Evolutionary conservation across 352 stramenopile species (phyloP), one percentile per base, ranked within the genome.

Genomic region (Phytophthora cactorum): DNA sequence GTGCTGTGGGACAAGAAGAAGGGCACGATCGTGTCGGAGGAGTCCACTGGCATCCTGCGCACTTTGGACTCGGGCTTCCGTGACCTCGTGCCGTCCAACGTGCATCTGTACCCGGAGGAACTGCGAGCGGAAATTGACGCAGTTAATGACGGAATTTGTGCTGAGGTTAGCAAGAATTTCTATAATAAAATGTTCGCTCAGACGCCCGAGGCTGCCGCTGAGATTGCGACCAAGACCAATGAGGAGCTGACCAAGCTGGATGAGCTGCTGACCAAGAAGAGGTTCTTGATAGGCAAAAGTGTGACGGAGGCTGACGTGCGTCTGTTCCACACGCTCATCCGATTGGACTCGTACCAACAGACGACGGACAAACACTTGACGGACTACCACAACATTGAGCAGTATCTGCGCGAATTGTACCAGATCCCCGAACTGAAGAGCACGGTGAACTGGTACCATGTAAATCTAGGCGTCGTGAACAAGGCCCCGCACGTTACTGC

Each of bases 391-490:
- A 87, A 93, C 34, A 55, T 93, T 22, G 65, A 66, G 10, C 12
- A 77, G 63, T 83, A 83, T 41, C 38, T 80, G 27, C 68, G 66
- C 7, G 72, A 83, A 28, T 75, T 98, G 44, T 98, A 97, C 68
- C 89, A 98, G 64, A 86, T 88, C 15, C 70, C 81, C 17, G 88
- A 66, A 2, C 69, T 98, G 15, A 61, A 83, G 22, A 75, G 77
- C 27, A 89, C 82, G 4, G 78, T 97, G 10, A 72, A 96, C 59
- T 97, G 97, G 82, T 54, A 89, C n/a, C 90, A 98, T 67, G 89
- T 98, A 58, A 96, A 96, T 72, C 68, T 78, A 27, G 84, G 96
- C 65, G 95, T 97, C 68, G 97, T 82, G 72, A 88, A 80, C 45
- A 87, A 76, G 22, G 81, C 93, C 54, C 72, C 82, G 12, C 57